Percentiles rank a stretch among this genome's conserved stretches.
Evolutionary conservation across 495 filamentous ascomycete species (phyloP).

Genomic region (Cercophora samala): DNA sequence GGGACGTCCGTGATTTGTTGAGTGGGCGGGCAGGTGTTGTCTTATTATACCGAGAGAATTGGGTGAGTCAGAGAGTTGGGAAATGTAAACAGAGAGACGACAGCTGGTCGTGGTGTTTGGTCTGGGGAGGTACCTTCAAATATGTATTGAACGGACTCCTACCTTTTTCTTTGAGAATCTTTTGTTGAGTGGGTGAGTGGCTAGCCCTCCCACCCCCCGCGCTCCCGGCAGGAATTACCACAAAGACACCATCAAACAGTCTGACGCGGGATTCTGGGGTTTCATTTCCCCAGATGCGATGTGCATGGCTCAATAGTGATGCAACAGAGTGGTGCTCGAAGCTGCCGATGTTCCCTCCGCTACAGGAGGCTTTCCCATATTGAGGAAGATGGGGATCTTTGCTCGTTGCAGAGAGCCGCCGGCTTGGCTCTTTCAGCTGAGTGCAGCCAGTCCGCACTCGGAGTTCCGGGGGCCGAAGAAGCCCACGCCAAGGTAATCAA

Average conservation of each 20-base stretch:
- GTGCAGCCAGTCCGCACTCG: conserved; percentile 13
- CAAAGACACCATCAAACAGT: background rate
- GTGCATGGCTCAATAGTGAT: background rate
- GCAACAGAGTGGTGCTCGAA: background rate
- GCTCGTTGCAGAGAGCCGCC: conserved; percentile 18
- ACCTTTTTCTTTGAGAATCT: conserved; percentile 6
- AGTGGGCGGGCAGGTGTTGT: no score
- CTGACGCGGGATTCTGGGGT: conserved; percentile 2
- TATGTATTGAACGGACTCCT: background rate
- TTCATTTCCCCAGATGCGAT: conserved; percentile 6
- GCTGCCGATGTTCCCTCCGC: conserved; percentile 7
- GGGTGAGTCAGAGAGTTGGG: background rate
- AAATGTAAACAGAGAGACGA: background rate
- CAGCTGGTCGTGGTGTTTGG: background rate
- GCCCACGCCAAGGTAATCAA: background rate
- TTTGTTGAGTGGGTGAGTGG: background rate
- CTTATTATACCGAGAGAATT: background rate
- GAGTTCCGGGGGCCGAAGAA: background rate
- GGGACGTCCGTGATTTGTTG: background rate
- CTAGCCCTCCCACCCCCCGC: background rate
- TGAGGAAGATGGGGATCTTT: conserved; percentile 15
- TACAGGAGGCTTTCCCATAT: conserved; percentile 9
- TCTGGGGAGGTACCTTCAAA: background rate
- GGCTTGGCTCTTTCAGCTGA: conserved; percentile 21
- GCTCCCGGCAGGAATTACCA: background rate